Evolutionary conservation across 192 early-diverging fungal species (phyloP).

Genomic region (Allomyces macrogynus): DNA sequence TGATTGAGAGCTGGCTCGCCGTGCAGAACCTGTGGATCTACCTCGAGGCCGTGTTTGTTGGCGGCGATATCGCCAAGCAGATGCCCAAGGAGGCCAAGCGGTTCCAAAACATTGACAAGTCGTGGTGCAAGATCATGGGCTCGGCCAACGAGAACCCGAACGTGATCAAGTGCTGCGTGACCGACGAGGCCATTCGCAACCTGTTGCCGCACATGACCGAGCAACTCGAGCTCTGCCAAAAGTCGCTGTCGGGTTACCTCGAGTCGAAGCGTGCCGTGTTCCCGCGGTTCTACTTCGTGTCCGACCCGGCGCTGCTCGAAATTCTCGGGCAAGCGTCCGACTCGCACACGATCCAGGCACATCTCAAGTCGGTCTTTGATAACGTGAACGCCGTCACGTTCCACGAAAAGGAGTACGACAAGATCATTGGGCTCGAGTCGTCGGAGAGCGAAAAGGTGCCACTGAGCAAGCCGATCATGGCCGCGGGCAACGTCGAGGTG

Average conservation of each 20-base stretch:
- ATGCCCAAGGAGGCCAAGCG: constrained; percentile 83
- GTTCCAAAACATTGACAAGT: constrained; percentile 91
- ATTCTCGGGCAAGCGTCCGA: constrained; percentile 97
- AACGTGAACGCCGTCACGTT: constrained; percentile 67
- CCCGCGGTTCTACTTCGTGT: constrained; percentile 99
- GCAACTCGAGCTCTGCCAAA: constrained; percentile 81
- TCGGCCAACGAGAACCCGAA: constrained; percentile 96
- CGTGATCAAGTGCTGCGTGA: constrained; percentile 71
- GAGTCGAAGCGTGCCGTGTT: constrained; percentile 91
- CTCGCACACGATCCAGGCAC: constrained; percentile 83
- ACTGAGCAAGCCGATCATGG: constrained; percentile 55
- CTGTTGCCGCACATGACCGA: constrained; percentile 85
- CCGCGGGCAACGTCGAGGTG: constrained; percentile 82
- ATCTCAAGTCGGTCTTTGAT: constrained; percentile 99
- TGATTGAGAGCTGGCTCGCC: constrained; percentile 99
- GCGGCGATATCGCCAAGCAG: constrained; percentile 90
- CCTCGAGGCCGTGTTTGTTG: constrained; percentile 92
- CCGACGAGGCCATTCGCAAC: constrained; percentile 82
- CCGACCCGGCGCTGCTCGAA: constrained; percentile 97
- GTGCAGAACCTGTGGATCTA: constrained; percentile 99
- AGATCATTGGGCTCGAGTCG: constrained; percentile 68
- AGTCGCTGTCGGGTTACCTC: constrained; percentile 93
- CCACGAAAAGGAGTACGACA: constrained; percentile 43
- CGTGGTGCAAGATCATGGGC: constrained; percentile 95
- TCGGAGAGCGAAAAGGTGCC: constrained; percentile 77